phyloP scores from a whole-genome alignment of 208 protist species.

The Wallacemonas rigidus region DNA sequence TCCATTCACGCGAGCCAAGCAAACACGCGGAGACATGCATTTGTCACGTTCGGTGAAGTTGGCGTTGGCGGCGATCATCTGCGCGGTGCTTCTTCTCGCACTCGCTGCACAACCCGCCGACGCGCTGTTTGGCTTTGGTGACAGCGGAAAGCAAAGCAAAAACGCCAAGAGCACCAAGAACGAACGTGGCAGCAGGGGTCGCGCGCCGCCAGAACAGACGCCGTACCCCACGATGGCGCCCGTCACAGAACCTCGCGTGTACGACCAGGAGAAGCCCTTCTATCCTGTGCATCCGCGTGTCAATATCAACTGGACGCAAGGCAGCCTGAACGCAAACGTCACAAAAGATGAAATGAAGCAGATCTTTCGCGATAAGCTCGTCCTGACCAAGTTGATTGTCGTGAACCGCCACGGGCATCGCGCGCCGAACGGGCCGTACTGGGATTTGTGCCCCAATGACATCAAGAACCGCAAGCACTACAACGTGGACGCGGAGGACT shows the following conservation, averaged over 20 bases:
- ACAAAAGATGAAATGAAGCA: constrained; percentile 38
- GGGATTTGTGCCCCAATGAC: constrained; percentile 73
- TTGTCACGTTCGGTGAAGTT: background rate
- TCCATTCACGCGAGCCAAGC: background rate
- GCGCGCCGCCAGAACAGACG: background rate
- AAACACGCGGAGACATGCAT: background rate
- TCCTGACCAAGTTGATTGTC: constrained; percentile 74
- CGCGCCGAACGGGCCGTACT: constrained; percentile 78
- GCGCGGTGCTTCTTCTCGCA: constrained; percentile 18
- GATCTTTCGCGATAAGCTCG: constrained; percentile 45
- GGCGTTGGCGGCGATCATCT: constrained; percentile 9
- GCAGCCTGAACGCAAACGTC: constrained; percentile 29
- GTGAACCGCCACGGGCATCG: constrained; percentile 84
- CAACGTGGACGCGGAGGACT: constrained; percentile 67
- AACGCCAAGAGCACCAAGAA: background rate
- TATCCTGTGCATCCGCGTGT: constrained; percentile 45
- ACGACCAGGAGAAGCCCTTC: background rate
- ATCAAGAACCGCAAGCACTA: constrained; percentile 48
- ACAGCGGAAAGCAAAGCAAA: constrained; percentile 8
- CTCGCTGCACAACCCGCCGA: constrained; percentile 5
- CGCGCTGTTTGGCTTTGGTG: constrained; percentile 13
- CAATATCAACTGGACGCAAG: constrained; percentile 64
- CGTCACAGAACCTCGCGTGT: background rate
- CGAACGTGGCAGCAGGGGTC: no score
- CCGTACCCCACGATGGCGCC: constrained; percentile 7